Base-by-base conservation (phyloP, 139 green algal genomes). In the Protoeuglena noctilucae region DNA sequence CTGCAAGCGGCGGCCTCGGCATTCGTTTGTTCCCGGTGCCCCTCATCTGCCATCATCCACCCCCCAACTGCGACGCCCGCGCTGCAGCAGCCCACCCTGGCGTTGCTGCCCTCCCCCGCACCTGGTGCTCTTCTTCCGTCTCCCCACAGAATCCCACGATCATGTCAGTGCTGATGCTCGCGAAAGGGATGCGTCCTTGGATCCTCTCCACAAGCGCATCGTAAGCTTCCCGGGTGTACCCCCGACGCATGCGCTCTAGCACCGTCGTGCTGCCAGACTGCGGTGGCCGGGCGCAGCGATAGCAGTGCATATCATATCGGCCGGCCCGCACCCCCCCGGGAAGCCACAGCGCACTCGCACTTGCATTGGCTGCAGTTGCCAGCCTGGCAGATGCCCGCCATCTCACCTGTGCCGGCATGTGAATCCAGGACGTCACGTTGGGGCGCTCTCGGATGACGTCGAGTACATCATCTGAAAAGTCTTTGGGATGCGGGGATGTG, bases 331-430 rank as follows among this genome's bases (percentile, higher is more conserved):
- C n/a, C n/a, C n/a, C n/a, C n/a, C n/a, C n/a, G n/a, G n/a, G n/a
- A n/a, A n/a, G n/a, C n/a, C n/a, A n/a, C n/a, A n/a, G n/a, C n/a
- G n/a, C n/a, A n/a, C n/a, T n/a, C n/a, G n/a, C n/a, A n/a, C n/a
- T n/a, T n/a, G n/a, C n/a, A n/a, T n/a, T n/a, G n/a, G n/a, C n/a
- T n/a, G n/a, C n/a, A n/a, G n/a, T n/a, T n/a, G n/a, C n/a, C n/a
- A n/a, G n/a, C n/a, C n/a, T n/a, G n/a, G n/a, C n/a, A n/a, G n/a
- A n/a, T n/a, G n/a, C n/a, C n/a, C n/a, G n/a, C n/a, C n/a, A n/a
- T n/a, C n/a, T n/a, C n/a, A n/a, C n/a, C 71, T 95, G 87, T 6
- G 83, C 85, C 1, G 87, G 87, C 76, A 95, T 79, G 75, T 95
- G 87, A 48, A 95, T 60, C 56, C 81, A 70, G 45, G 80, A 84